Conservation (phyloP, 768 basidiomycete genomes). For the Cystofilobasidium capitatum region DNA sequence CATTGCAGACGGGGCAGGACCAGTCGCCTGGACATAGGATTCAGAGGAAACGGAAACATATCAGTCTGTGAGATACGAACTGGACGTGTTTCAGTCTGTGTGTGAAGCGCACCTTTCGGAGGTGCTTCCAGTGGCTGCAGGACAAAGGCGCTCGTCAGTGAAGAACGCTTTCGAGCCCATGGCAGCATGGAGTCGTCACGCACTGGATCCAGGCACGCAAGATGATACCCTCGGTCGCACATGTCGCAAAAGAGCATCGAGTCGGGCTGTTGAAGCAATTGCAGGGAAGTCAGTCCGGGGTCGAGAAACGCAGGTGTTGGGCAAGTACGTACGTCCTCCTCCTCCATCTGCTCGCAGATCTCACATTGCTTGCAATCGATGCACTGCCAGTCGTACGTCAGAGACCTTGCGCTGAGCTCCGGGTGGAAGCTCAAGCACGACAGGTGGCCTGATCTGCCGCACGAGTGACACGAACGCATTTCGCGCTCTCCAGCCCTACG, state of each 20-base stretch:
- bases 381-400: constrained; percentile 74
- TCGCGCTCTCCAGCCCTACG: not conserved
- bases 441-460: constrained; percentile 57
- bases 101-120: constrained; percentile 50
- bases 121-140: constrained; percentile 57
- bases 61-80: no score
- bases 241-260: constrained; percentile 82
- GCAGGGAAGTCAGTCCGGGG: not conserved
- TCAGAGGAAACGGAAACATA: not conserved
- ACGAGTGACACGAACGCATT: constrained; percentile 11
- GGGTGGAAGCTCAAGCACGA: constrained; percentile 61
- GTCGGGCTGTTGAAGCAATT: constrained; percentile 44
- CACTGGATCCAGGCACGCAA: constrained; percentile 35
- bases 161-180: not conserved
- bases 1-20: constrained; percentile 63
- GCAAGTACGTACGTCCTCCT: constrained; percentile 64
- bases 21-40: not conserved
- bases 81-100: not conserved
- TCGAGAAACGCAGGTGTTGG: not conserved
- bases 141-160: not conserved
- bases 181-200: not conserved
- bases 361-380: constrained; percentile 88
- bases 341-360: constrained; percentile 65
- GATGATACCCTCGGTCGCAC: constrained; percentile 59
- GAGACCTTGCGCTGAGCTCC: constrained; percentile 50